Conservation (phyloP, 108 stramenopile genomes). For the Pseudonitzschia multiseries region DNA sequence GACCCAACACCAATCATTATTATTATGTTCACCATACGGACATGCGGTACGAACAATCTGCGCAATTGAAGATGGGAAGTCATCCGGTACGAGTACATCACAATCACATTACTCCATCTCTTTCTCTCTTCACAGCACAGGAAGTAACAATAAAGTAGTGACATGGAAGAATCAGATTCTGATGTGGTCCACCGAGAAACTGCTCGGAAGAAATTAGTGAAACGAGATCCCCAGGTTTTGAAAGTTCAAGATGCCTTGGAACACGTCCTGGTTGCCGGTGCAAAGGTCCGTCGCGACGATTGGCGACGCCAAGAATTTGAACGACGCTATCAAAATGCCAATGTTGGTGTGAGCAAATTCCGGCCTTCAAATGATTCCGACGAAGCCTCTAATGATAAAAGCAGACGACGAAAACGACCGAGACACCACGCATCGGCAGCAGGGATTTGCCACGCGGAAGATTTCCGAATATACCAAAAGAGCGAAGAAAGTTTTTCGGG, state of each 20-base stretch:
- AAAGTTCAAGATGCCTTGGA: slow-evolving; percentile 27
- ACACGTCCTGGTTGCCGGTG: slow-evolving; percentile 25
- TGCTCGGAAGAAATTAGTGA: background rate
- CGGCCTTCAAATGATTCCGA: too few species aligned
- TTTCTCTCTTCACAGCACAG: too few species aligned
- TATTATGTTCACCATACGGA: too few species aligned
- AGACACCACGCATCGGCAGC: background rate
- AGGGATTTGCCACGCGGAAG: slow-evolving; percentile 20
- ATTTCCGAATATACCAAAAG: slow-evolving; percentile 29
- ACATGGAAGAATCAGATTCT: background rate
- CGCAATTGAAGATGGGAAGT: too few species aligned
- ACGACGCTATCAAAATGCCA: background rate
- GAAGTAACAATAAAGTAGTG: background rate
- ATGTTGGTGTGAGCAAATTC: too few species aligned
- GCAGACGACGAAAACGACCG: background rate
- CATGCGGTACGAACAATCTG: too few species aligned
- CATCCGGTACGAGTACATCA: too few species aligned
- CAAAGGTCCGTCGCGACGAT: slow-evolving; percentile 16
- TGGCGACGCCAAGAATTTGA: slow-evolving; percentile 19
- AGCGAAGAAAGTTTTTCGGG: slow-evolving; percentile 1
- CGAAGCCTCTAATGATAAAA: background rate
- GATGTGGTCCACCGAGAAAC: background rate
- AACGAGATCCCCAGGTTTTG: background rate
- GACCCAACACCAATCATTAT: too few species aligned
- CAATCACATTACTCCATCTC: too few species aligned